Evolutionary conservation across 2,329 filamentous ascomycete genomes (phyloP).

Genomic region (Aspergillus phoenicis): DNA sequence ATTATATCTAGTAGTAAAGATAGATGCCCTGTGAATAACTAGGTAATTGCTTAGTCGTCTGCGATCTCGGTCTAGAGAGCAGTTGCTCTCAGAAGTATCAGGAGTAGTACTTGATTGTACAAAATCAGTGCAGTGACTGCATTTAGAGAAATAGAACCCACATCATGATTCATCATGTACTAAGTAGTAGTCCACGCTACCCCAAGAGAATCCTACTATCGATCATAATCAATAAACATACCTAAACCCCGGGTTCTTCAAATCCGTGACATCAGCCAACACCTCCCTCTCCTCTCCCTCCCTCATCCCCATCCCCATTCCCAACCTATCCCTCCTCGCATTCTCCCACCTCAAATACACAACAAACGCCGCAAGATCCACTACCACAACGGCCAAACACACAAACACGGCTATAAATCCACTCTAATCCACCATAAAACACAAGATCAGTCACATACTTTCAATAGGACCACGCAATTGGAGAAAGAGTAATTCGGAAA

Average conservation of each 20-base stretch:
- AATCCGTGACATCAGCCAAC: conserved; percentile 9
- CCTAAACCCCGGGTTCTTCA: conserved; percentile 12
- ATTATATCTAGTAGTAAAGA: too few species aligned
- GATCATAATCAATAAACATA: conserved; percentile 12
- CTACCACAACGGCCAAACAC: conserved; percentile 8
- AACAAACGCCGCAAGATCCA: not conserved
- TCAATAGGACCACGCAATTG: not conserved
- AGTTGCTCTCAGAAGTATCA: too few species aligned
- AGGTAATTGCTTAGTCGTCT: too few species aligned
- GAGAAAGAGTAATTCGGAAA: not conserved
- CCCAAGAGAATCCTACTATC: not conserved
- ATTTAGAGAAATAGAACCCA: too few species aligned
- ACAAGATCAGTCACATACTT: too few species aligned
- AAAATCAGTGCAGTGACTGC: too few species aligned
- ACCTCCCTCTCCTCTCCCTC: not conserved
- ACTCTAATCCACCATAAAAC: not conserved
- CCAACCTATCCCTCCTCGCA: not conserved
- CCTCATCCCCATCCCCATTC: not conserved
- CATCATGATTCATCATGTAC: not conserved
- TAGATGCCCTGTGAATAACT: too few species aligned
- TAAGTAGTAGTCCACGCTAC: not conserved
- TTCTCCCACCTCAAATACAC: conserved; percentile 15
- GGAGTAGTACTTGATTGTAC: too few species aligned
- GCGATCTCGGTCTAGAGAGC: too few species aligned
- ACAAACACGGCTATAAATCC: conserved; percentile 5